phyloP scores from a whole-genome alignment of 345 rosid species.

The thale cress (Arabidopsis thaliana) region TAIR10.1 NC_003071.7:17778501-17779000 shows the following conservation, averaged over 20 bases:
- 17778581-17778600: neutral
- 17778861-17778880: conserved; percentile 69
- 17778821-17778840: conserved; percentile 78
- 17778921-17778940: neutral
- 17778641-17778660: neutral
- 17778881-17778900: neutral
- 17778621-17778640: neutral
- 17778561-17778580: neutral
- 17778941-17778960: conserved; percentile 6
- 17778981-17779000: neutral
- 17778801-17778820: conserved; percentile 73
- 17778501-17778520: conserved; percentile 71
- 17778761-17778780: conserved; percentile 94
- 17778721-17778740: conserved; percentile 72
- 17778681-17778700: too few species aligned
- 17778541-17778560: too few species aligned
- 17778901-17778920: neutral
- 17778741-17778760: conserved; percentile 72
- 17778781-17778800: conserved; percentile 88
- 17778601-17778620: neutral
- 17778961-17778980: neutral
- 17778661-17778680: neutral
- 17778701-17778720: neutral
- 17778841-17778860: conserved; percentile 80
- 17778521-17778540: neutral